A percentile compares a stretch with the other conserved stretches of the same genome.
Evolutionary conservation across 768 basidiomycete genomes (phyloP).

Genomic region (Lactarius hengduanensis): DNA sequence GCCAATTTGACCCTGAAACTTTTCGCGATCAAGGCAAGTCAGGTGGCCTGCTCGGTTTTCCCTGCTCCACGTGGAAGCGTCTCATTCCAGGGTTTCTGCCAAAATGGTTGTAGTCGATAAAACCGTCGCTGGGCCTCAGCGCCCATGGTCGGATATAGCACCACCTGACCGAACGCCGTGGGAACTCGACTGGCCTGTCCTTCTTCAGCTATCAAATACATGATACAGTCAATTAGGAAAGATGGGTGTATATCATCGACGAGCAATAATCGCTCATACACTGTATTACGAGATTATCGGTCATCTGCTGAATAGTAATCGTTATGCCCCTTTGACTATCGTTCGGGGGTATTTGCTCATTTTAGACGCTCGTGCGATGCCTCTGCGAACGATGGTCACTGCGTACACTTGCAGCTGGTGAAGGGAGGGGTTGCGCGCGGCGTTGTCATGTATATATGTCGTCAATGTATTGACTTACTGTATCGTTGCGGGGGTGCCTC

Average conservation of each 20-base stretch:
- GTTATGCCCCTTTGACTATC: background rate
- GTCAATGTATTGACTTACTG: background rate
- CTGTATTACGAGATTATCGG: too few species aligned
- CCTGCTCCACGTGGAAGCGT: background rate
- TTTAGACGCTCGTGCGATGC: background rate
- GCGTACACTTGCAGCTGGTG: background rate
- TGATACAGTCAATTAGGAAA: background rate
- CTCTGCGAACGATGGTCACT: background rate
- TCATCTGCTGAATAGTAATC: background rate
- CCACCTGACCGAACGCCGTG: background rate
- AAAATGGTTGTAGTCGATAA: conserved; percentile 4
- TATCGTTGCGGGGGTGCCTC: background rate
- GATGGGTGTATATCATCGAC: background rate
- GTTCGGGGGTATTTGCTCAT: background rate
- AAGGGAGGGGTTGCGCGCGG: background rate
- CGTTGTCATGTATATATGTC: background rate
- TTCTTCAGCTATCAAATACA: background rate
- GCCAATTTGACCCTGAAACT: background rate
- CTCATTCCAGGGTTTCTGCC: background rate
- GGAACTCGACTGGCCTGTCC: background rate
- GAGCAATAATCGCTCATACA: background rate
- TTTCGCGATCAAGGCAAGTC: background rate
- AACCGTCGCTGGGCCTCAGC: background rate
- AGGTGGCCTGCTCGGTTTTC: background rate
- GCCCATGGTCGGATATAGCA: background rate